Percentiles rank a stretch among this genome's conserved stretches.
phyloP scores from a whole-genome alignment of 2,329 filamentous ascomycete species.

The Paraphaeosphaeria minitans region DNA sequence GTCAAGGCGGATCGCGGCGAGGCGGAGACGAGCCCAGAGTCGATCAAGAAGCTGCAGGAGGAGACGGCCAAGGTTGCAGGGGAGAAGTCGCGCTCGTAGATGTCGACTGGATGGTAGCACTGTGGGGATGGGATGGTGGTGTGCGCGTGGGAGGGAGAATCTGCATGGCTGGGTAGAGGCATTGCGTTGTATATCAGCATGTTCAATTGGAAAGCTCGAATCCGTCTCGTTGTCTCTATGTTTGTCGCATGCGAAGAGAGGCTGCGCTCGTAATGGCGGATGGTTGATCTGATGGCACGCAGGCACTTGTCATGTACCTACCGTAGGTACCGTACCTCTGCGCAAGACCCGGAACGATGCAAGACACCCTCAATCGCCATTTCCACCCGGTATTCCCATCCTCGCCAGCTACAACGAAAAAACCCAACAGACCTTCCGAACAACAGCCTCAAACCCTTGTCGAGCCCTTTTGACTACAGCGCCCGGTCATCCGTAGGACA shows the following conservation, averaged over 20 bases:
- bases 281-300: neutral
- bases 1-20: slow-evolving; percentile 53
- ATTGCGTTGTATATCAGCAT: slow-evolving; percentile 1
- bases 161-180: neutral
- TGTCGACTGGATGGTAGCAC: no score
- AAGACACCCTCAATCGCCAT: neutral
- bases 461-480: neutral
- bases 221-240: neutral
- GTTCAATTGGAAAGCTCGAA: neutral
- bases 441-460: neutral
- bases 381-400: no score
- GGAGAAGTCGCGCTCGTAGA: slow-evolving; percentile 13
- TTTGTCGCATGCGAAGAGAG: neutral
- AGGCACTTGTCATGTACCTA: no score
- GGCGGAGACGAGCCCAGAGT: slow-evolving; percentile 46
- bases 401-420: no score
- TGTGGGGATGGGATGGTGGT: neutral
- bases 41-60: slow-evolving; percentile 55
- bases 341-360: neutral
- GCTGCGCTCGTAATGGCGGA: no score
- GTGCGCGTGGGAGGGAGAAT: neutral
- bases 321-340: neutral
- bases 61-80: slow-evolving; percentile 48
- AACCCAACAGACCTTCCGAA: no score
- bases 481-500: neutral